A percentile compares a stretch with the other conserved stretches of the same genome.
phyloP scores from a whole-genome alignment of 139 green algal species.

The Nannochloris sp. region DNA sequence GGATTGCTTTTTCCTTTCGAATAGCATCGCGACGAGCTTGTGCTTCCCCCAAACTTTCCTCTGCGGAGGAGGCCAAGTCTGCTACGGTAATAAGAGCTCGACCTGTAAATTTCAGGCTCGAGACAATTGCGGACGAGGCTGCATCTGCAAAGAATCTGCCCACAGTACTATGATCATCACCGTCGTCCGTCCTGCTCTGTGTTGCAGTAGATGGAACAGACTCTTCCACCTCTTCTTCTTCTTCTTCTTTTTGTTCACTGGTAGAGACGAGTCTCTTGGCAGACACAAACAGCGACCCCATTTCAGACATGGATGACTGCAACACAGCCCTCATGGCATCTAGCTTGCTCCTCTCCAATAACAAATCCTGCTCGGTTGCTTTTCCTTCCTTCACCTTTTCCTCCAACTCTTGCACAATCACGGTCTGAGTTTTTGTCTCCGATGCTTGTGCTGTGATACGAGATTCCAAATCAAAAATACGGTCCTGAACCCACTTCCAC shows the following conservation, averaged over 20 bases:
- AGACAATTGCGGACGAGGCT: slow-evolving; percentile 11
- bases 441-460: slow-evolving; percentile 39
- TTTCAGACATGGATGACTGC: slow-evolving; percentile 8
- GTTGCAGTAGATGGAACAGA: not conserved
- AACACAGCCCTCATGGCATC: slow-evolving; percentile 10
- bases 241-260: not conserved
- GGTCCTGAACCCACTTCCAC: not conserved
- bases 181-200: not conserved
- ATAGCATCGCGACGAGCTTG: not conserved
- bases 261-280: slow-evolving; percentile 7
- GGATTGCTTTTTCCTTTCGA: slow-evolving; percentile 1
- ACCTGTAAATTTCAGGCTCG: slow-evolving; percentile 22
- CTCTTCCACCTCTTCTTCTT: not conserved
- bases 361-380: slow-evolving; percentile 8
- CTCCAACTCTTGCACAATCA: slow-evolving; percentile 25
- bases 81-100: slow-evolving; percentile 25
- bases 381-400: slow-evolving; percentile 12
- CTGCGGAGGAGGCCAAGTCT: slow-evolving; percentile 16
- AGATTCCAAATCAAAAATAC: slow-evolving; percentile 67
- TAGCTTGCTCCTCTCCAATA: slow-evolving; percentile 12
- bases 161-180: not conserved
- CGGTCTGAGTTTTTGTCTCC: slow-evolving; percentile 32
- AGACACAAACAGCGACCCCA: slow-evolving; percentile 9
- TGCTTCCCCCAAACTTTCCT: slow-evolving; percentile 14
- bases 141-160: slow-evolving; percentile 10